Base-by-base conservation (phyloP, 345 rosid genomes). In the Geranium brycei region DNA sequence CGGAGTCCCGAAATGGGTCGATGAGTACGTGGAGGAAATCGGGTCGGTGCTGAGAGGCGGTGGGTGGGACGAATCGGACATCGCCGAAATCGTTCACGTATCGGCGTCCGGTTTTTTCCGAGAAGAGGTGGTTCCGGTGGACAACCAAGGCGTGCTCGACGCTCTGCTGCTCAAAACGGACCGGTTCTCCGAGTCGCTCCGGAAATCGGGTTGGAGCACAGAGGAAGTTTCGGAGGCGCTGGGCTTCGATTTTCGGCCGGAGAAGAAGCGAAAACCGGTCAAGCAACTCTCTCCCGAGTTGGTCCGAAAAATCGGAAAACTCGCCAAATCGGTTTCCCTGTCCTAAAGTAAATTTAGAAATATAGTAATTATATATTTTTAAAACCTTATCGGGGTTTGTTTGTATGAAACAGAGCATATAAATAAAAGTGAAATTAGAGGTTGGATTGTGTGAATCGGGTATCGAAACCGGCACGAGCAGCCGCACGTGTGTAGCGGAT, bases 151-250 rank as follows among this genome's bases (percentile, higher is more conserved):
- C 30, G 89, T 85, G 11, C 74, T 85, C 2, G 99, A 90, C 55
- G 92, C 91, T 0, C 75, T 93, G 62, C 85, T 93, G 32, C 32
- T 93, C 64, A 88, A 93, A 80, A 87, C 84, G 78, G 95, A 88
- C 71, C 90, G 99, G 79, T 86, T 83, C 55, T 87, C 99, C 53
- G 96, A 85, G 31, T 79, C 91, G 17, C 96, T 93, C 59, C 84
- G 89, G 0, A 85, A 87, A 73, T 86, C 95, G 31, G 99, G 99
- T 59, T 93, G 99, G 99, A 93, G 92, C 87, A 83, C 96, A 57
- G 99, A 93, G 15, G 97, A 93, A 65, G 97, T 93, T 0, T 85
- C 97, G 61, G 97, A 93, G 17, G 96, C 88, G 0, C 65, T 93
- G 1, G 87, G 95, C 5, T 88, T 93, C 59, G 89, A 90, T 86